phyloP scores from a whole-genome alignment of 164 flowering plant species.

The Magnolia kwangsiensis region DNA sequence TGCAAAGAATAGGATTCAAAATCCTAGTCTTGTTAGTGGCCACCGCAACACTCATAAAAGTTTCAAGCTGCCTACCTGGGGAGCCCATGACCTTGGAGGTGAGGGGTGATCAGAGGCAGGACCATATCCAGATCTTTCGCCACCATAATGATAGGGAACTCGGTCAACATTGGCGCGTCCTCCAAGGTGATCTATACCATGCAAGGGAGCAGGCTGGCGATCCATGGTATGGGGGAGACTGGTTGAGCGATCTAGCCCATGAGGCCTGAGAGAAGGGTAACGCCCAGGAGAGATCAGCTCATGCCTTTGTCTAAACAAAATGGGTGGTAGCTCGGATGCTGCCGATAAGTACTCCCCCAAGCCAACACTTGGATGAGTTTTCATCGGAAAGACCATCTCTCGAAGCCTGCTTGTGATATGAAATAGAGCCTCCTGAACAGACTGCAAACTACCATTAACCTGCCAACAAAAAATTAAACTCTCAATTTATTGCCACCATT shows the following conservation, averaged over 20 bases:
- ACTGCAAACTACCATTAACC: conserved; percentile 48
- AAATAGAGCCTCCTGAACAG: conserved; percentile 59
- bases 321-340: conserved; percentile 34
- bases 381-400: conserved; percentile 38
- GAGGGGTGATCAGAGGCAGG: conserved; percentile 34
- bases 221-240: conserved; percentile 31
- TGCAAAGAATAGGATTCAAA: no score
- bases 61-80: conserved; percentile 28
- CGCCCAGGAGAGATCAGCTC: conserved; percentile 41
- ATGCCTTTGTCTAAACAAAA: conserved; percentile 37
- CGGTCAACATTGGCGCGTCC: conserved; percentile 21
- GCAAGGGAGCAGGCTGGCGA: conserved; percentile 30
- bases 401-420: conserved; percentile 52
- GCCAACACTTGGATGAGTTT: conserved; percentile 17
- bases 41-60: no score
- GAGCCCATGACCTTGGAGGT: conserved; percentile 49
- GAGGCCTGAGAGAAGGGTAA: conserved; percentile 32
- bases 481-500: background rate
- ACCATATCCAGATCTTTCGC: conserved; percentile 37
- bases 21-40: no score
- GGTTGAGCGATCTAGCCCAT: conserved; percentile 25
- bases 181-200: conserved; percentile 27
- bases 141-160: conserved; percentile 26
- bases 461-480: conserved; percentile 22
- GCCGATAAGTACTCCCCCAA: conserved; percentile 11